phyloP scores from a whole-genome alignment of 2,329 filamentous ascomycete species.

The Epichloe uncinata region DNA sequence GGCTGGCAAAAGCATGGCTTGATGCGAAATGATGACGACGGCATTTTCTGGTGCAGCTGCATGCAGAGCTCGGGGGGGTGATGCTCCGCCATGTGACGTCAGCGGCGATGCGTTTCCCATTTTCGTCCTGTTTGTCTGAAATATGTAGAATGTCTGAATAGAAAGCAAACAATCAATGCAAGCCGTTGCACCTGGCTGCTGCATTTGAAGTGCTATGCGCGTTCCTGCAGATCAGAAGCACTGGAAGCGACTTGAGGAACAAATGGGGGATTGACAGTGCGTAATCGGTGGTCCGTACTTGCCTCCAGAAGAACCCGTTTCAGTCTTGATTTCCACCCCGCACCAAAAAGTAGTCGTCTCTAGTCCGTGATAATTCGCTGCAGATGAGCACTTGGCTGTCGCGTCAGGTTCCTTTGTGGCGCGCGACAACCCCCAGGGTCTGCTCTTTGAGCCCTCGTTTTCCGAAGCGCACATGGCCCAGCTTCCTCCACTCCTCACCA shows the following conservation, averaged over 20 bases:
- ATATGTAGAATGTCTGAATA: too few relatives aligned
- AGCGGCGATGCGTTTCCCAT: neutral
- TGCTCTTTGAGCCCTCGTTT: neutral
- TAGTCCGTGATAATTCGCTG: conserved; percentile 11
- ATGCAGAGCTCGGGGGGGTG: neutral
- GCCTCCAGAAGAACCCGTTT: too few relatives aligned
- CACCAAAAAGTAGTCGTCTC: too few relatives aligned
- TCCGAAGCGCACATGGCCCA: neutral
- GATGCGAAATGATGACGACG: conserved; percentile 3
- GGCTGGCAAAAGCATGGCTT: neutral
- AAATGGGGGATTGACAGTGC: too few relatives aligned
- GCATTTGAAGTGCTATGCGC: conserved; percentile 57
- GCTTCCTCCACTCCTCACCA: neutral
- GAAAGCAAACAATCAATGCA: too few relatives aligned
- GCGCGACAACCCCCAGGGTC: neutral
- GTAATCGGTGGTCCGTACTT: too few relatives aligned
- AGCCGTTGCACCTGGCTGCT: conserved; percentile 32
- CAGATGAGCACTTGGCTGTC: conserved; percentile 3
- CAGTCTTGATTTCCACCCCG: too few relatives aligned
- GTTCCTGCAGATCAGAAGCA: conserved; percentile 48
- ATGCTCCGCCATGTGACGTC: conserved; percentile 2
- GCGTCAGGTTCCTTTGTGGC: neutral
- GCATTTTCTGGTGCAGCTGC: neutral
- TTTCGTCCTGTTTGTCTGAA: too few relatives aligned
- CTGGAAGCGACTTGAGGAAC: conserved; percentile 43